Conservation (phyloP, 2,329 filamentous ascomycete genomes). For the Coniochaeta prunicola region DNA sequence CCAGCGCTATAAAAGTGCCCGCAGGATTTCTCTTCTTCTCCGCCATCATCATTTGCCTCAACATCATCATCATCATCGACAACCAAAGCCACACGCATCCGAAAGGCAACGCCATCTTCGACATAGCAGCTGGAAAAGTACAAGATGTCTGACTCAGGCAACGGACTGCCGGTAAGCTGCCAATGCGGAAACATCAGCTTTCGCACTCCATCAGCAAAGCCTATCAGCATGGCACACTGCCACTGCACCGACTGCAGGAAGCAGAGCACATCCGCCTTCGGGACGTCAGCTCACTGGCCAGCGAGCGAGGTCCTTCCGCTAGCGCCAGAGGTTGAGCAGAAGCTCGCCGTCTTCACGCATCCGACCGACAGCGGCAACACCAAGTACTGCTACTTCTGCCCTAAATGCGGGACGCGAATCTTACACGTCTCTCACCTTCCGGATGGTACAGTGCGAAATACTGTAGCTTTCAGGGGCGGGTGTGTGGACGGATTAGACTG, state of each 20-base stretch:
- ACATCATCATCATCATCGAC: neutral
- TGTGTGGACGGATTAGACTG: slow-evolving; percentile 23
- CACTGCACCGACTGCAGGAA: slow-evolving; percentile 39
- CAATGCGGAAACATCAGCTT: slow-evolving; percentile 2
- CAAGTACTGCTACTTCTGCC: slow-evolving; percentile 35
- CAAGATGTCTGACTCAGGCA: neutral
- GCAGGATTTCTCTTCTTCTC: too few relatives aligned
- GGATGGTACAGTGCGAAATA: slow-evolving; percentile 16
- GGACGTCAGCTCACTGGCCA: slow-evolving; percentile 35
- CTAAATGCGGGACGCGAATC: slow-evolving; percentile 25
- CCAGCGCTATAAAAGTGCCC: too few relatives aligned
- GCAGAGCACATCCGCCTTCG: slow-evolving; percentile 37
- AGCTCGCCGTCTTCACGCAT: slow-evolving; percentile 29
- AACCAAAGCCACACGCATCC: neutral
- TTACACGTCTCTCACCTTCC: slow-evolving; percentile 15
- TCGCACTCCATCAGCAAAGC: slow-evolving; percentile 10
- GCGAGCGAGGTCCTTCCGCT: slow-evolving; percentile 32
- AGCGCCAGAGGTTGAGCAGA: slow-evolving; percentile 19
- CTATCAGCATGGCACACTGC: slow-evolving; percentile 32
- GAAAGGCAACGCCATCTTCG: neutral
- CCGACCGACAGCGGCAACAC: slow-evolving; percentile 30
- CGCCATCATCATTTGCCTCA: neutral
- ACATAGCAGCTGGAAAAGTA: neutral
- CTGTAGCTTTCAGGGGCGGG: slow-evolving; percentile 21
- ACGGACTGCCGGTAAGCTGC: slow-evolving; percentile 1